A percentile compares a stretch with the other conserved stretches of the same genome.
These are phyloP conservation scores for Mrakia blollopis DNA, from an alignment of 768 basidiomycete genomes.

Conservation along the genomic window DNA sequence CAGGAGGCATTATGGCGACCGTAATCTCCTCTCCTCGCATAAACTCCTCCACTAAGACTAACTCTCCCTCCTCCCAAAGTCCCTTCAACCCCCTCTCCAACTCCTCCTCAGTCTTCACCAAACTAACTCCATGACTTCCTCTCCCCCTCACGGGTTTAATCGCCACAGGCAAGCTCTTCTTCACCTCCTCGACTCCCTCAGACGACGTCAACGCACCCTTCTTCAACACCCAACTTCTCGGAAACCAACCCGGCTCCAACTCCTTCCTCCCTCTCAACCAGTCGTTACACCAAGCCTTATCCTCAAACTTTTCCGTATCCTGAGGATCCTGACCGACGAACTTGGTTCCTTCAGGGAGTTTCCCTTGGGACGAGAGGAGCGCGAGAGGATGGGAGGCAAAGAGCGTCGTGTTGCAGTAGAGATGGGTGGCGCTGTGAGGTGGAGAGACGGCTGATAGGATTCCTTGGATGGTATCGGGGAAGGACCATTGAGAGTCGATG, in stretches of 20 bases:
- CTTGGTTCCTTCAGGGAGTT: conserved; percentile 32
- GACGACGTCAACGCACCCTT: background rate
- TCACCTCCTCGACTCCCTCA: background rate
- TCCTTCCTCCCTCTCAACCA: conserved; percentile 35
- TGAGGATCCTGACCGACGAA: conserved; percentile 37
- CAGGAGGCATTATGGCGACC: conserved; percentile 41
- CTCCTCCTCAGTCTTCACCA: conserved; percentile 33
- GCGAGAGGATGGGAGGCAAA: conserved; percentile 38
- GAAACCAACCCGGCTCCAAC: conserved; percentile 33
- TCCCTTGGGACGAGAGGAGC: conserved; percentile 16
- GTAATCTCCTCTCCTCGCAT: conserved; percentile 40
- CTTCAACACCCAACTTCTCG: conserved; percentile 33
- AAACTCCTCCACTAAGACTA: conserved; percentile 38
- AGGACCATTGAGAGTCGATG: conserved; percentile 37
- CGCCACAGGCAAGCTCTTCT: conserved; percentile 35
- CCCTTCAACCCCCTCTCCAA: conserved; percentile 24
- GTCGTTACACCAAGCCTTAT: conserved; percentile 39
- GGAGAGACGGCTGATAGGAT: conserved; percentile 36
- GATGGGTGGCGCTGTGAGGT: conserved; percentile 34
- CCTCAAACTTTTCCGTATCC: conserved; percentile 38
- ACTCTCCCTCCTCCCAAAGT: conserved; percentile 35
- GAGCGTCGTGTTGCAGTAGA: conserved; percentile 40
- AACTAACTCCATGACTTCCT: conserved; percentile 40
- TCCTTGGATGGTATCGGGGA: conserved; percentile 39
- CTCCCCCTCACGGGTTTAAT: conserved; percentile 41